phyloP scores from a whole-genome alignment of 139 green algal species.

The Chlamydomonas sp. region DNA sequence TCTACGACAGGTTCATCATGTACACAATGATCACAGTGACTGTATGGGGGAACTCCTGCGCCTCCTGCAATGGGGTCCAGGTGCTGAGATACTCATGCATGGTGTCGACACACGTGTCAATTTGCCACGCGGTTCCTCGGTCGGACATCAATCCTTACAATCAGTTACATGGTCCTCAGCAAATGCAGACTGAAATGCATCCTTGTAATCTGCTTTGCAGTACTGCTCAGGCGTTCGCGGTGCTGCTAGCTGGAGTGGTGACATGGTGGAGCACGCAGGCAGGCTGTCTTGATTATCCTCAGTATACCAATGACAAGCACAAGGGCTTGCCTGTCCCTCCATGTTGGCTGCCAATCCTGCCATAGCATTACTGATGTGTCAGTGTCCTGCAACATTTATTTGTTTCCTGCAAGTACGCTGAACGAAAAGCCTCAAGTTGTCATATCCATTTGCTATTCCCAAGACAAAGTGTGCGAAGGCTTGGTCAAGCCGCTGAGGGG shows the following conservation, averaged over 20 bases:
- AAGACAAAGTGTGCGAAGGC: no score
- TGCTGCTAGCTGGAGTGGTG: background rate
- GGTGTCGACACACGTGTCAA: no score
- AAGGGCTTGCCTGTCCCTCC: background rate
- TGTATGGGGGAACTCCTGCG: no score
- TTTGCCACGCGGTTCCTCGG: no score
- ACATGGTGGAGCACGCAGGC: no score
- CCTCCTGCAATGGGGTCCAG: no score
- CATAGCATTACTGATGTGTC: background rate
- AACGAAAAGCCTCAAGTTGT: background rate
- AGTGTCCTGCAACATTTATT: background rate
- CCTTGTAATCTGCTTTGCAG: background rate
- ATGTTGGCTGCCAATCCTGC: background rate
- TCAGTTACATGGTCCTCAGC: background rate
- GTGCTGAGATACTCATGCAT: no score
- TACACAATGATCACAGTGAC: no score
- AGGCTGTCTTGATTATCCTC: background rate
- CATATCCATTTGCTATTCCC: no score
- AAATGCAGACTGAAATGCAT: background rate
- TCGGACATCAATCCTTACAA: no score
- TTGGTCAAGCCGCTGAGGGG: no score
- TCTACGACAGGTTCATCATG: no score
- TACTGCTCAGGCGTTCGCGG: background rate
- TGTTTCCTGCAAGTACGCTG: background rate
- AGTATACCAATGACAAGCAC: background rate